Conservation (phyloP, 352 stramenopile species). For the Globisporangium nagaii region DNA sequence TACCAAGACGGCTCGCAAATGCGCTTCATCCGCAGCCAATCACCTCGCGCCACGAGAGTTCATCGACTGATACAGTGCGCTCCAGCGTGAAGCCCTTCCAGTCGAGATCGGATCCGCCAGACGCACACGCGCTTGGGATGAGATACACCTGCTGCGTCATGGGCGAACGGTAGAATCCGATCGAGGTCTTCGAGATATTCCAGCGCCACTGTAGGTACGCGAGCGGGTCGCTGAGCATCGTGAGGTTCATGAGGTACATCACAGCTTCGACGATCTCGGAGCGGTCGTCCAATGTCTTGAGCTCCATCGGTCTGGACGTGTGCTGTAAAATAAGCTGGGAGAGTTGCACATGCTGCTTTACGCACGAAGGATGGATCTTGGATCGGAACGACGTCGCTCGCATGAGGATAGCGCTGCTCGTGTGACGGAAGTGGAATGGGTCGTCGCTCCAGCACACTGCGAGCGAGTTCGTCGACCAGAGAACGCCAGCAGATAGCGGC, state of each 20-base stretch:
- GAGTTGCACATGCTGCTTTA: not conserved
- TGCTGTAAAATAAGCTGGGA: not conserved
- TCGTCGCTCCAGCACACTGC: conserved; percentile 10
- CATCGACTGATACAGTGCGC: not conserved
- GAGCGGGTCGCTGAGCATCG: conserved; percentile 10
- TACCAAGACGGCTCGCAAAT: no score
- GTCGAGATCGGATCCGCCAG: not conserved
- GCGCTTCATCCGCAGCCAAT: no score
- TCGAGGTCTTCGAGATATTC: not conserved
- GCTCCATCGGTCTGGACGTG: not conserved
- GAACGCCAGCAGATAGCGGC: conserved; percentile 2
- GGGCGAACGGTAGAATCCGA: conserved; percentile 8
- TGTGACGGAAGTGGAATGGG: not conserved
- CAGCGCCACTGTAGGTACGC: not conserved
- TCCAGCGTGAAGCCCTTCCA: conserved; percentile 4
- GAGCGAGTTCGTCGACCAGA: conserved; percentile 3
- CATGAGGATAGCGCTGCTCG: not conserved
- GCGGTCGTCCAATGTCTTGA: conserved; percentile 3
- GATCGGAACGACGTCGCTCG: not conserved
- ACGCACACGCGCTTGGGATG: not conserved
- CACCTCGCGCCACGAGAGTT: conserved; percentile 3
- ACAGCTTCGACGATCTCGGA: not conserved
- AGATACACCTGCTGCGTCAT: conserved; percentile 4
- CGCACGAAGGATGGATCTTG: not conserved
- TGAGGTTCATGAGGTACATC: conserved; percentile 10